Evolutionary conservation across 495 filamentous ascomycete species (phyloP), one percentile per base, ranked within the genome.

Genomic region (Xylaria grammica): DNA sequence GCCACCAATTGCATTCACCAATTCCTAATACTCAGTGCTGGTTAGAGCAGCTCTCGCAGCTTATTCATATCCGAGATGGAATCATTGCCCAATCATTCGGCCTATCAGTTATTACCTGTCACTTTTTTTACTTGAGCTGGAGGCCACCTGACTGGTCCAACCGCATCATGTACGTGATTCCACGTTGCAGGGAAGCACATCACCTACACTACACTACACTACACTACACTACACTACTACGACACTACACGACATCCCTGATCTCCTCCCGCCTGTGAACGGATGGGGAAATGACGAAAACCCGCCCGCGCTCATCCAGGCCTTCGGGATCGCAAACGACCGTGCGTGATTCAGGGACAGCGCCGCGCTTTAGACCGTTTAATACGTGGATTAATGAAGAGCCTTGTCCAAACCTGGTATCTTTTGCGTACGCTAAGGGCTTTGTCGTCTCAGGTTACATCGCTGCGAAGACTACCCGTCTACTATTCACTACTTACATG

Each of bases 261-360:
- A 58, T 45, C 54, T 45, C 27, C 32, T 58, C 54, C 54, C 54
- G 54, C 40, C 22, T 36, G 54, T 58, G 54, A 58, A 58, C 54
- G 38, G 54, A 58, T 58, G 54, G 54, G 54, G 54, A 42, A 58
- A 58, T 58, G 54, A 45, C 54, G 38, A 58, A 22, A 10, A n/a
- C 38, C 54, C 38, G 15, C 54, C 38, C 54, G 26, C 54, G 30
- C 53, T 44, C 53, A 22, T 17, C 54, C 54, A 58, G 54, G 36
- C 40, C 38, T 45, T 58, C 54, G 54, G 54, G 36, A 45, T 58
- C 54, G 32, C 44, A 36, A 58, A 58, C 2, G 38, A 45, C 54
- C 54, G 54, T 58, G 54, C 54, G 54, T 11, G 8, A 45, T 8
- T 30, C 54, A 32, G 38, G 54, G 26, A 58, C 54, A 10, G 38